Evolutionary conservation across 148 eudicot species (phyloP).

Genomic region (Talinum fruticosum): DNA sequence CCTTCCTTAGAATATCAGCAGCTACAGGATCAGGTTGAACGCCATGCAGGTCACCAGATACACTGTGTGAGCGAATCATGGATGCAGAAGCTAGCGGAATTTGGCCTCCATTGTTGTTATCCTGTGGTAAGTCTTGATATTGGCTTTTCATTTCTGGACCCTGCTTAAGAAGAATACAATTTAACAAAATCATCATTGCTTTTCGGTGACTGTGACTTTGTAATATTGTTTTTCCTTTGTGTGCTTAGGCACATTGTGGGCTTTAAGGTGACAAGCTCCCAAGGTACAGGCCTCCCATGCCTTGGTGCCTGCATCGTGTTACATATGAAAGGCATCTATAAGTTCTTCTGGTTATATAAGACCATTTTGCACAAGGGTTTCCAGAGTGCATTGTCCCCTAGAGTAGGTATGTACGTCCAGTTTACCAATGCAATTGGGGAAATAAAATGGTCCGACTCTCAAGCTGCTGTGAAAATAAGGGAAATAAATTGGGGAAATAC

Average conservation of each 20-base stretch:
- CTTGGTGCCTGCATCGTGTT: neutral
- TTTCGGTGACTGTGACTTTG: neutral
- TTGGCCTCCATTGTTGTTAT: constrained; percentile 62
- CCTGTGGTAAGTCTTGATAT: constrained; percentile 58
- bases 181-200: constrained; percentile 1
- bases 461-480: neutral
- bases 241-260: neutral
- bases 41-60: constrained; percentile 95
- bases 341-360: neutral
- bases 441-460: neutral
- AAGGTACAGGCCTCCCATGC: neutral
- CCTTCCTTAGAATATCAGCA: constrained; percentile 97
- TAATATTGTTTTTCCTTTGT: neutral
- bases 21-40: constrained; percentile 97
- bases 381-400: neutral
- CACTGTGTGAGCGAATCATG: constrained; percentile 93
- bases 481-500: too few relatives aligned
- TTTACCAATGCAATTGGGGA: neutral
- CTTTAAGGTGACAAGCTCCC: neutral
- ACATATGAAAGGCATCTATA: neutral
- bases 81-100: constrained; percentile 55
- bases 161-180: constrained; percentile 22
- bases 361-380: neutral
- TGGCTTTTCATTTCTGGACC: constrained; percentile 36
- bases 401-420: neutral